Evolutionary conservation across 805 yeast species (phyloP).

Genomic region (Hanseniaspora nectarophila): DNA sequence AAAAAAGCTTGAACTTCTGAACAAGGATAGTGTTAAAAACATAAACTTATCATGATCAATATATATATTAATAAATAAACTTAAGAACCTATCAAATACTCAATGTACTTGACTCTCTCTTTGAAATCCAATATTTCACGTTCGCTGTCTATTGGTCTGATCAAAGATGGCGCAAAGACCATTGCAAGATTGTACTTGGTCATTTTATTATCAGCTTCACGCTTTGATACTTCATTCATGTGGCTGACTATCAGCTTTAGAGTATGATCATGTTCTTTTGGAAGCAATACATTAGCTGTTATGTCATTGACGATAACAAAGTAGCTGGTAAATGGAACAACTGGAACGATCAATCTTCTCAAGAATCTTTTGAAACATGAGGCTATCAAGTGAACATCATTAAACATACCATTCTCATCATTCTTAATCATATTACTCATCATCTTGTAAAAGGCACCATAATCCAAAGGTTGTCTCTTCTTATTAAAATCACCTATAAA

Average conservation of each 20-base stretch:
- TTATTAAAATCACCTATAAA: slow-evolving; percentile 26
- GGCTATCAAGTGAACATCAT: slow-evolving; percentile 79
- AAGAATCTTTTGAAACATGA: slow-evolving; percentile 79
- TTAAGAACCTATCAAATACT: slow-evolving; percentile 38
- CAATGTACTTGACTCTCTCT: slow-evolving; percentile 64
- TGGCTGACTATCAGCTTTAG: slow-evolving; percentile 51
- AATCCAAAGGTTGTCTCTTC: neutral
- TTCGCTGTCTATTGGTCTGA: slow-evolving; percentile 66
- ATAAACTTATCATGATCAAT: slow-evolving; percentile 31
- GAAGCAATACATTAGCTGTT: slow-evolving; percentile 43
- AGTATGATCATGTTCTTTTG: slow-evolving; percentile 53
- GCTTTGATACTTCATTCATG: slow-evolving; percentile 45
- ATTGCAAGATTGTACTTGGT: slow-evolving; percentile 69
- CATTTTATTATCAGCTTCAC: slow-evolving; percentile 61
- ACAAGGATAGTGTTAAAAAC: slow-evolving; percentile 59
- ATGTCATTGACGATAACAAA: slow-evolving; percentile 14
- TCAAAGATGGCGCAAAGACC: slow-evolving; percentile 88
- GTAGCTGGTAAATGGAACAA: slow-evolving; percentile 60
- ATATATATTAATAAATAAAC: neutral
- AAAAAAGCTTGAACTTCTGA: slow-evolving; percentile 58
- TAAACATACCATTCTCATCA: slow-evolving; percentile 30
- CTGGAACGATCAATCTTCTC: slow-evolving; percentile 72
- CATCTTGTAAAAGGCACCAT: neutral
- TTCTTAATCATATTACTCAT: slow-evolving; percentile 17
- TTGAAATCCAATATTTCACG: slow-evolving; percentile 79